phyloP scores from a whole-genome alignment of 805 yeast genomes.

The Pichia scutulata region DNA sequence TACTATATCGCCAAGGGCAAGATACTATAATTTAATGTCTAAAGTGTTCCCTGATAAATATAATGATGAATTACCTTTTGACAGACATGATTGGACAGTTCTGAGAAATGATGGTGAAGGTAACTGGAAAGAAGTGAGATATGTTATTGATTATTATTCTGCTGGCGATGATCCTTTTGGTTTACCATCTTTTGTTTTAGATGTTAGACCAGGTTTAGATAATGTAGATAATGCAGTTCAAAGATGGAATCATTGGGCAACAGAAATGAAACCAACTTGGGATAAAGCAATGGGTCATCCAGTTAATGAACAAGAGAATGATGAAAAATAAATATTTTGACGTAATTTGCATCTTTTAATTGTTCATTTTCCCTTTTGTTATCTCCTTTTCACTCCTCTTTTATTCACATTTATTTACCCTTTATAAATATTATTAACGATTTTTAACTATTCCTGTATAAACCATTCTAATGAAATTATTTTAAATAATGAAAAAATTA shows the following conservation, averaged over 20 bases:
- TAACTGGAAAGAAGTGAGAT: conserved; percentile 69
- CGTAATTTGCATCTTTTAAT: not conserved
- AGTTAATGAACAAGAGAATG: conserved; percentile 3
- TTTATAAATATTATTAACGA: not conserved
- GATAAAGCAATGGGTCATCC: conserved; percentile 60
- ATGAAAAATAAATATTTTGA: not conserved
- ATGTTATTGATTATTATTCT: conserved; percentile 87
- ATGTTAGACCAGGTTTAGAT: conserved; percentile 94
- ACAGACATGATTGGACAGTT: conserved; percentile 98
- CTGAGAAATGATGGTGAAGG: conserved; percentile 49
- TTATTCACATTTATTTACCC: not conserved
- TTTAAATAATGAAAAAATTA: not conserved
- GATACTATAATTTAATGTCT: conserved; percentile 55
- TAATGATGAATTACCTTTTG: conserved; percentile 83
- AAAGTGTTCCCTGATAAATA: conserved; percentile 64
- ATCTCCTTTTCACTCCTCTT: not conserved
- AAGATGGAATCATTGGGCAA: conserved; percentile 54
- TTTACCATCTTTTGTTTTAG: conserved; percentile 84
- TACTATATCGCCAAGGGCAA: conserved; percentile 81
- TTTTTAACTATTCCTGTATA: not conserved
- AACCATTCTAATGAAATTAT: not conserved
- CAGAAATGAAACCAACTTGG: conserved; percentile 50
- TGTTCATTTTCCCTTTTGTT: not conserved
- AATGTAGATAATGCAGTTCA: conserved; percentile 53
- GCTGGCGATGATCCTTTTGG: conserved; percentile 90